phyloP scores from a whole-genome alignment of 768 basidiomycete species.

The Collybia nuda region DNA sequence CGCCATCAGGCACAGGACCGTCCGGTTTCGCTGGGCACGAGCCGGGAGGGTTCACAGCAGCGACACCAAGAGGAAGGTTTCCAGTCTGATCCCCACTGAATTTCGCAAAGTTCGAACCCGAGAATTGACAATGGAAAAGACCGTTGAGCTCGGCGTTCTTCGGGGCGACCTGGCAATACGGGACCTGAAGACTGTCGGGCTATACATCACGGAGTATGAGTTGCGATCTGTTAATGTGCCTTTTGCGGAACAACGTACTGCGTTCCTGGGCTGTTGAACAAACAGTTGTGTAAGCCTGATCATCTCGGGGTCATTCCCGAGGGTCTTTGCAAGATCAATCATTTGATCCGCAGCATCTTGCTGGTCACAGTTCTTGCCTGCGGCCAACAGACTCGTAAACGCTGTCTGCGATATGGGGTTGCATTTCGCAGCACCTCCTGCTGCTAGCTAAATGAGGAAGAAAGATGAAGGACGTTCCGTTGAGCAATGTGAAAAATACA shows the following conservation, averaged over 20 bases:
- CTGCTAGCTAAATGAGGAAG: constrained; percentile 27
- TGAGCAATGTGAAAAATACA: no score
- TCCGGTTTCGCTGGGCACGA: constrained; percentile 44
- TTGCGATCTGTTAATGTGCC: neutral
- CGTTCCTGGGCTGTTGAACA: constrained; percentile 50
- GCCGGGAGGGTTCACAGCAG: constrained; percentile 39
- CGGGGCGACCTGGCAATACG: constrained; percentile 50
- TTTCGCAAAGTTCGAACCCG: constrained; percentile 36
- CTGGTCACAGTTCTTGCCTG: constrained; percentile 40
- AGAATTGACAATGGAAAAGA: constrained; percentile 55
- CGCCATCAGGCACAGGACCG: constrained; percentile 45
- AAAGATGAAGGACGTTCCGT: neutral
- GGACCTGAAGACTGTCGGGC: constrained; percentile 45
- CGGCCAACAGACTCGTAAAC: constrained; percentile 47
- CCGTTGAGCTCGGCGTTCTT: constrained; percentile 48
- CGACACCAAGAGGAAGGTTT: constrained; percentile 44
- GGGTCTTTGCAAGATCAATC: constrained; percentile 45
- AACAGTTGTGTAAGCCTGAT: constrained; percentile 46
- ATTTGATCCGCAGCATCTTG: constrained; percentile 49
- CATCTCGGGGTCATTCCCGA: constrained; percentile 42
- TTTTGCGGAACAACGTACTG: constrained; percentile 28
- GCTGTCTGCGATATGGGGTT: constrained; percentile 44
- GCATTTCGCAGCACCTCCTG: constrained; percentile 46
- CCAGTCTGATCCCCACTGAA: constrained; percentile 43
- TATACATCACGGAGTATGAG: constrained; percentile 13